These are phyloP conservation scores for Boletus insuetus DNA, from an alignment of 768 basidiomycete genomes.

Conservation along the genomic window DNA sequence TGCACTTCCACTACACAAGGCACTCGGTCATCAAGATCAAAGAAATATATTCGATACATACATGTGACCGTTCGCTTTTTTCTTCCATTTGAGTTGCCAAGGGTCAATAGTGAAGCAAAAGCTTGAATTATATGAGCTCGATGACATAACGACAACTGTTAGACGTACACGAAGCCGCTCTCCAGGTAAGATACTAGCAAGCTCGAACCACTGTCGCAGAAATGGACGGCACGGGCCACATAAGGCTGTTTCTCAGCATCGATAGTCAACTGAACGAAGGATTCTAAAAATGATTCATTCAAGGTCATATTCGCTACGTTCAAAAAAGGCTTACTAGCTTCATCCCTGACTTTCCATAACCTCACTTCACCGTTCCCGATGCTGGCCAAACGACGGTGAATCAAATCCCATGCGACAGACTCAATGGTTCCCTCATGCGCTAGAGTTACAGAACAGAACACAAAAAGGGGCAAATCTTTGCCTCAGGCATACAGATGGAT, in stretches of 20 bases:
- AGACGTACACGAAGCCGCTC: no score
- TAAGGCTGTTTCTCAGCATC: neutral
- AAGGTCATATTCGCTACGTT: no score
- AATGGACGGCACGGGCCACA: neutral
- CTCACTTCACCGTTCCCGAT: neutral
- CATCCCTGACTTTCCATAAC: neutral
- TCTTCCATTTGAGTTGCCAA: conserved; percentile 7
- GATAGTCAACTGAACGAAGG: neutral
- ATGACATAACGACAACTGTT: no score
- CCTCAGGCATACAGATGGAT: neutral
- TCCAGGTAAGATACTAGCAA: no score
- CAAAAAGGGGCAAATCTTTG: neutral
- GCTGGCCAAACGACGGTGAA: neutral
- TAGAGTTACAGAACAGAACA: neutral
- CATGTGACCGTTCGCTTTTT: neutral
- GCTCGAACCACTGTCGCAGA: neutral
- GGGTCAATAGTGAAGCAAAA: neutral
- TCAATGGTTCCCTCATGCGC: neutral
- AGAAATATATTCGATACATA: no score
- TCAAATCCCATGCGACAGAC: neutral
- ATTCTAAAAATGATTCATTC: neutral
- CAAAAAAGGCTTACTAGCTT: neutral
- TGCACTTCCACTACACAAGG: neutral
- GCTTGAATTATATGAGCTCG: neutral
- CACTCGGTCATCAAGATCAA: no score